Percentiles rank a stretch among this genome's conserved stretches.
phyloP scores from a whole-genome alignment of 176 grass and related monocot genomes.

The Raddia guianensis region DNA sequence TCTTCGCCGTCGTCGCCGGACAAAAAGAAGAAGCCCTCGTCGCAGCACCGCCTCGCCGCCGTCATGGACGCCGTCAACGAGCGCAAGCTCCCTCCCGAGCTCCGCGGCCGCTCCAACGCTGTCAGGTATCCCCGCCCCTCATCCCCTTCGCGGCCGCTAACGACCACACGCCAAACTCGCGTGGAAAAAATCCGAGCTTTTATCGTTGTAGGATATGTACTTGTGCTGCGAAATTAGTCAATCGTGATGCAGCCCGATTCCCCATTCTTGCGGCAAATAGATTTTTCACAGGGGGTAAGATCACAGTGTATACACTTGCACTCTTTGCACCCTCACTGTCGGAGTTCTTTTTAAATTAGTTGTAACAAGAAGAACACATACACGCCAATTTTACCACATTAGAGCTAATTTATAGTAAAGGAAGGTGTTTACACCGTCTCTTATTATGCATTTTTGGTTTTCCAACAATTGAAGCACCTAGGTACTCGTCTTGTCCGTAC shows the following conservation, averaged over 20 bases:
- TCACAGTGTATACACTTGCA: too few relatives aligned
- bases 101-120: constrained; percentile 63
- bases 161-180: neutral
- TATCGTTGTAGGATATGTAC: neutral
- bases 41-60: constrained; percentile 53
- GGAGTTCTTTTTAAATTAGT: too few relatives aligned
- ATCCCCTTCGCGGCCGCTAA: neutral
- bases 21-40: constrained; percentile 50
- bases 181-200: neutral
- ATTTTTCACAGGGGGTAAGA: too few relatives aligned
- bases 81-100: constrained; percentile 73
- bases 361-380: too few relatives aligned
- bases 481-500: too few relatives aligned
- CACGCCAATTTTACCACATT: too few relatives aligned
- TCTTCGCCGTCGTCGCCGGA: constrained; percentile 38
- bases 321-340: too few relatives aligned
- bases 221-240: neutral
- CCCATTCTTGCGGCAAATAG: too few relatives aligned
- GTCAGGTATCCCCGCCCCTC: constrained; percentile 46
- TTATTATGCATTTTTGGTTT: too few relatives aligned
- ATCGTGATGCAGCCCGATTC: neutral
- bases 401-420: too few relatives aligned
- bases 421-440: too few relatives aligned
- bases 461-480: too few relatives aligned
- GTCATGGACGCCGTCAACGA: constrained; percentile 81